Evolutionary conservation across 768 basidiomycete species (phyloP), one percentile per base, ranked within the genome.

Genomic region (Serendipita vermifera): DNA sequence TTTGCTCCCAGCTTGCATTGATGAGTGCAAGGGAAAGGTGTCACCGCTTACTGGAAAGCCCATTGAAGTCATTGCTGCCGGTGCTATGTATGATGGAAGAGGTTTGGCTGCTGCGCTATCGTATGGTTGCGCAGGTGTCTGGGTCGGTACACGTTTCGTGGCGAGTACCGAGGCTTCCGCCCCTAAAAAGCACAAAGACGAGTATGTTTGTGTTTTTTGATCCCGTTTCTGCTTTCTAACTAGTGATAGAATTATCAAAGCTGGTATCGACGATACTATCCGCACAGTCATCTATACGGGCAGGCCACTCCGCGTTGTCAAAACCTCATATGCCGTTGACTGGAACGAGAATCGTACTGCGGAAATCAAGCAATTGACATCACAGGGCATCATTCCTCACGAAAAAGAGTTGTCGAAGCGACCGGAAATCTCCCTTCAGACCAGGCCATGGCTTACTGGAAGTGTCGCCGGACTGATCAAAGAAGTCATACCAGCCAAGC

Each of bases 241-340:
- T 33, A 33, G 14, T 27, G 9, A 2, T 24, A 62, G 61, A 26
- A 66, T 89, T 17, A 57, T 87, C 53, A 76, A 72, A 58, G 83
- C 85, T 29, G 75, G 82, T 6, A 83, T 78, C 62, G 88, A 86
- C 58, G 91, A 92, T 66, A 81, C 81, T 17, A 73, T 82, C 38
- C 84, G 82, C 15, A 93, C 91, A n/a, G 64, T 90, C 41, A 93
- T 94, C 64, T 91, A 80, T 71, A 87, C 88, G 39, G 91, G 91
- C 9, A 81, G 92, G 31, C 92, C 93, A 17, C 72, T 96, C 62
- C 80, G 92, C 35, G 90, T 35, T 35, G 33, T 55, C 29, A 32
- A 33, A 54, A 11, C 13, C 38, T 17, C 39, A 55, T 53, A 26
- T 38, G 11, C 20, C 38, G n/a, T 59, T 20, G 7, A 27, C 56